Evolutionary conservation across 129 eudicot genomes (phyloP).

Genomic region (Ambrosia trifida): DNA sequence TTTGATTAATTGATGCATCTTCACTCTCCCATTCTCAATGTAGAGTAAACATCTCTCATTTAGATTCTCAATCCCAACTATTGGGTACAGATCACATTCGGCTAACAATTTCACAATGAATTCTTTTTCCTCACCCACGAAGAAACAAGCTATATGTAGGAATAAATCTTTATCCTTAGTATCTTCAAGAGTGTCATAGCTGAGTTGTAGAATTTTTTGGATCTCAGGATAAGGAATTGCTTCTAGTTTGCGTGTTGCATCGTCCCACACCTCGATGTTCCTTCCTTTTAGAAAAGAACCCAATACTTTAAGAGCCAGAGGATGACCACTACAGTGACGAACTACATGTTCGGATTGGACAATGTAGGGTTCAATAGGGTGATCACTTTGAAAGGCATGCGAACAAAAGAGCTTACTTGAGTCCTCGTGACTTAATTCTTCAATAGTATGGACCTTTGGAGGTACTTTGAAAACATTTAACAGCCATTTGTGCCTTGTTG

Average conservation of each 20-base stretch:
- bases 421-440: neutral
- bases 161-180: constrained; percentile 12
- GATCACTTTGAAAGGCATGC: constrained; percentile 29
- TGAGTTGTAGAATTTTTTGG: constrained; percentile 13
- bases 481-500: neutral
- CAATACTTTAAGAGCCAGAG: constrained; percentile 34
- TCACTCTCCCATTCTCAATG: neutral
- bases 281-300: constrained; percentile 4
- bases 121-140: constrained; percentile 24
- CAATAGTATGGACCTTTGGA: neutral
- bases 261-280: constrained; percentile 22
- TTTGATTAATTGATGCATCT: neutral
- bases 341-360: neutral
- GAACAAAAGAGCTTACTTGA: constrained; percentile 34
- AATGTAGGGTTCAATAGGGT: constrained; percentile 16
- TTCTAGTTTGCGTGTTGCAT: constrained; percentile 27
- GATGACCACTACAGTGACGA: constrained; percentile 28
- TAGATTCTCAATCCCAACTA: constrained; percentile 9
- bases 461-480: neutral
- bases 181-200: constrained; percentile 29
- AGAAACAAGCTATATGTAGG: constrained; percentile 28
- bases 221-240: constrained; percentile 16
- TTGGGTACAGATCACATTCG: constrained; percentile 7
- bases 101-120: constrained; percentile 7
- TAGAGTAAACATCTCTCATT: neutral